Base-by-base conservation (phyloP, 1,139 yeast genomes). In the Pneumocystis wakefieldiae region DNA sequence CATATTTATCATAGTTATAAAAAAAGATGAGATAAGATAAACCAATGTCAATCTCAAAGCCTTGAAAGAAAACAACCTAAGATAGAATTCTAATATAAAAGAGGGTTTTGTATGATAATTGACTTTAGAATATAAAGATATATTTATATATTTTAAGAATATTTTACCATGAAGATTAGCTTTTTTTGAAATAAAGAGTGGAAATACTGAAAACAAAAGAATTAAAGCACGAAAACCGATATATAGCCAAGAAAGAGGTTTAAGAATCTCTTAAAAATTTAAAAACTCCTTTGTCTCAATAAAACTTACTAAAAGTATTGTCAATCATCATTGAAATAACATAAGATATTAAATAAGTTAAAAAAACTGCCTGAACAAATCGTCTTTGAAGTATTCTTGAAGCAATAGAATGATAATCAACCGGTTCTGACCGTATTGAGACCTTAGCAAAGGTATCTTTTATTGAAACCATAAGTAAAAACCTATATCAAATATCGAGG, bases 111-210 rank as follows among this genome's bases (percentile, higher is more conserved):
- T 32, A 10, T 36, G 41, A 24, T 55, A 32, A 39, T 32, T 58
- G n/a, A 38, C 37, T 42, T 10, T 10, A 29, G 14, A n/a, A 15
- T 3, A 29, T 10, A 12, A 69, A 81, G 70, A 73, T 79, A 32
- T 66, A 69, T 68, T 14, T 71, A 70, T 53, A 69, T 67, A 62
- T 57, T 32, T 42, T 35, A 36, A 41, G 28, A 14, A 15, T 29
- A 61, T 8, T 61, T 66, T 38, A 65, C 69, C 64, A 57, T 67
- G 71, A 29, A 71, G 61, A 60, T 70, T 66, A 35, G 68, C 67
- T 64, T 73, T 73, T 36, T 75, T 68, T 62, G 71, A 64, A 14
- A 73, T 62, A n/a, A 70, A 67, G 1, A 74, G 66, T 7, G 70
- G 63, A 57, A 72, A 67, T 10, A 69, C 65, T 1, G 72, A 67